phyloP scores from a whole-genome alignment of 192 early-diverging fungal species.

The Backusella macrospora region DNA sequence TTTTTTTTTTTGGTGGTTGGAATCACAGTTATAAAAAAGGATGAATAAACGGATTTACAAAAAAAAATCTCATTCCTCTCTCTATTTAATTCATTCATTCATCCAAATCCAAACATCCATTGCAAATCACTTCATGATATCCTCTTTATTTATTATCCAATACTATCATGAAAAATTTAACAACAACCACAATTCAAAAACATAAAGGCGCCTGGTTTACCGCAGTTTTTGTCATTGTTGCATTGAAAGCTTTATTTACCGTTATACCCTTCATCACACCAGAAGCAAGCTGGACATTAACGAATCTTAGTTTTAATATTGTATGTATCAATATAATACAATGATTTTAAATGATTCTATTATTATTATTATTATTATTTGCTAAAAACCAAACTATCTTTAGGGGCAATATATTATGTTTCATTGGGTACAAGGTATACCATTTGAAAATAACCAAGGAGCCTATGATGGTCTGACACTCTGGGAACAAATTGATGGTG shows the following conservation, averaged over 20 bases:
- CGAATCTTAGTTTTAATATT: constrained; percentile 87
- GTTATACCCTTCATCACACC: constrained; percentile 89
- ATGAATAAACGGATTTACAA: background rate
- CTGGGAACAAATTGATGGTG: constrained; percentile 99
- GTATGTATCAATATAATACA: no score
- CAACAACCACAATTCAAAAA: background rate
- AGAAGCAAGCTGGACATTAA: constrained; percentile 96
- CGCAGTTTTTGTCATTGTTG: constrained; percentile 79
- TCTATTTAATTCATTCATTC: background rate
- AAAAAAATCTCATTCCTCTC: background rate
- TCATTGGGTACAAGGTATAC: constrained; percentile 95
- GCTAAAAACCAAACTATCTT: no score
- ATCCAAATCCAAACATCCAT: background rate
- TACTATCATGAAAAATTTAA: no score
- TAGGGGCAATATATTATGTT: constrained; percentile 98
- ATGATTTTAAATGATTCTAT: no score
- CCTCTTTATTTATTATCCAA: no score
- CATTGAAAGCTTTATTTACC: constrained; percentile 76
- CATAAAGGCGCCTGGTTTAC: constrained; percentile 88
- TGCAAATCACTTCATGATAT: no score
- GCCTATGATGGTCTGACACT: constrained; percentile 92
- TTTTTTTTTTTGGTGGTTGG: no score
- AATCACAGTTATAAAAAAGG: no score
- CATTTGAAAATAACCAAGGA: constrained; percentile 92
- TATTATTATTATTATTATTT: background rate